Conservation (phyloP, 495 filamentous ascomycete species). For the Aspergillus heteromorphus region DNA sequence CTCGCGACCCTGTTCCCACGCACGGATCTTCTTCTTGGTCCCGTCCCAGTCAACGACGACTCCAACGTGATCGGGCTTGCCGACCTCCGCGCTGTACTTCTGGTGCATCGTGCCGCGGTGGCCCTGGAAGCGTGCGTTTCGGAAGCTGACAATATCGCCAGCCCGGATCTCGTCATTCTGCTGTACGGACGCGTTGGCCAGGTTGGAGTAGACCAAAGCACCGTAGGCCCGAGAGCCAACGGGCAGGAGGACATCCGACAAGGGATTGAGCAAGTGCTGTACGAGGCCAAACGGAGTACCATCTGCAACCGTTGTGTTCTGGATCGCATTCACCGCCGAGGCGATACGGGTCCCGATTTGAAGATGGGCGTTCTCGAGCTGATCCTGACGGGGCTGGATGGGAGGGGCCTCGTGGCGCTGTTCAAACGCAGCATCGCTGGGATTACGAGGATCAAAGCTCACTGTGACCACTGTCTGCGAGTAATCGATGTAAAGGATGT, state of each 20-base stretch:
- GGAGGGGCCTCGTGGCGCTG: conserved; percentile 87
- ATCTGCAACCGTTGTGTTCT: conserved; percentile 76
- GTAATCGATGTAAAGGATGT: conserved; percentile 87
- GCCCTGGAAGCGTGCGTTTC: conserved; percentile 92
- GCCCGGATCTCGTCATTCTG: conserved; percentile 92
- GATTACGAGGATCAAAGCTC: conserved; percentile 70
- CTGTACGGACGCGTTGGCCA: conserved; percentile 85
- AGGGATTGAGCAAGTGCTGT: conserved; percentile 67
- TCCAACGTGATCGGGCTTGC: conserved; percentile 87
- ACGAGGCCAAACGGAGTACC: conserved; percentile 73
- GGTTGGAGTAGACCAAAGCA: conserved; percentile 84
- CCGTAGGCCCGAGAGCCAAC: conserved; percentile 86
- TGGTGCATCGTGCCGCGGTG: conserved; percentile 92
- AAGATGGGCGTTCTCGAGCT: conserved; percentile 78
- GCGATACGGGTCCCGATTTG: conserved; percentile 71
- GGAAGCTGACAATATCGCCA: conserved; percentile 88
- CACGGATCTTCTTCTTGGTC: conserved; percentile 94
- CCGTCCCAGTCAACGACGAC: conserved; percentile 99
- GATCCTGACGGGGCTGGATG: conserved; percentile 80
- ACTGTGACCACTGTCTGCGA: conserved; percentile 87
- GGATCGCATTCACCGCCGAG: conserved; percentile 59
- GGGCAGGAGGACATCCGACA: conserved; percentile 69
- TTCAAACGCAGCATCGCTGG: conserved; percentile 64
- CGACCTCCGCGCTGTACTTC: conserved; percentile 86
- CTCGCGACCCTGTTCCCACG: conserved; percentile 93